Base-by-base conservation (phyloP, 306 rosid species). In the Acacia crassicarpa region DNA sequence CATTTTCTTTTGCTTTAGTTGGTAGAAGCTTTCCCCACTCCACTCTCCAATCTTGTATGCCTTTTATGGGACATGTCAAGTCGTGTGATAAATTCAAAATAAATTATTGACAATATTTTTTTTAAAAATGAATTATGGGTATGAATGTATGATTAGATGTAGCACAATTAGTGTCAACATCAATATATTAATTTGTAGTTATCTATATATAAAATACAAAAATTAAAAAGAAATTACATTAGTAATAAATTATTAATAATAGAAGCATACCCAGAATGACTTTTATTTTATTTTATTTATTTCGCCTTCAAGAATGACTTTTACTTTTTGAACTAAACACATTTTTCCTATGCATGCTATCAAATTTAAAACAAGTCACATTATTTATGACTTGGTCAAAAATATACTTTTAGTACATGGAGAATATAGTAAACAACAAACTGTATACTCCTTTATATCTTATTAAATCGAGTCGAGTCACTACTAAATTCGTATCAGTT, bases 1-100 rank as follows among this genome's bases (percentile, higher is more conserved):
- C 80, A 41, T 76, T 76, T 76, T 59, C 80, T 40, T 43, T 59
- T 59, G 58, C 80, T 76, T 76, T 76, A 76, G 46, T 76, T 15
- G 80, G 80, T 59, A 22, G 41, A 41, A 58, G 43, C 54, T n/a
- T 38, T 75, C 53, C 33, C 48, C 22, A 1, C 27, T 49, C 49
- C 13, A 22, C 70, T 58, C 41, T 15, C 43, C 11, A 12, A 76
- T 41, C 8, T 58, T 76, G 80, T 43, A 43, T 25, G 71, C 58
- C 49, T 61, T 76, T 41, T 20, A 59, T 61, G 56, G 68, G 68
- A 40, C 79, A 75, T 8, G 69, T 75, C 68, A 12, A 38, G 14
- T 75, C 67, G 2, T 12, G 23, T 9, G 62, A 75, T 38, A 11
- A 49, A 3, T 6, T 32, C 33, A 53, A 51, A 53, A 23, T 44